A percentile compares a stretch with the other conserved stretches of the same genome.
These are phyloP conservation scores for Toxoplasma gondii DNA, from an alignment of 169 alveolate genomes.

Conservation along the genomic window DNA sequence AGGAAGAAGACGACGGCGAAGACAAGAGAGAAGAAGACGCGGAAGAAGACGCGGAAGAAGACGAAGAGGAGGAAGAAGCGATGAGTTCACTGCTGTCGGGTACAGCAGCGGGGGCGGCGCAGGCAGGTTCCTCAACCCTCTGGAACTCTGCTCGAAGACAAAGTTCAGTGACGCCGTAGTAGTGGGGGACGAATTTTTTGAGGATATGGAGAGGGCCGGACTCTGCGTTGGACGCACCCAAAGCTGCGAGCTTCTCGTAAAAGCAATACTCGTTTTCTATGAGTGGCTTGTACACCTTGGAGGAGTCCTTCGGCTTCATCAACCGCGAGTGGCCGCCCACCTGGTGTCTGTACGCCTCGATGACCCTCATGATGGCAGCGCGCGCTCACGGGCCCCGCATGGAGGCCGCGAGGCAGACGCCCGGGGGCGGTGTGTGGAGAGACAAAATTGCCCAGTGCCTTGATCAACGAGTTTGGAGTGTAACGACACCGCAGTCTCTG, in stretches of 20 bases:
- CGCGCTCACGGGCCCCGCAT: not conserved
- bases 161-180: conserved; percentile 76
- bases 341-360: conserved; percentile 79
- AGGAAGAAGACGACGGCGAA: not conserved
- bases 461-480: no score
- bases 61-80: not conserved
- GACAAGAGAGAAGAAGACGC: not conserved
- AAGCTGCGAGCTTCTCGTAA: conserved; percentile 71
- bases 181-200: conserved; percentile 76
- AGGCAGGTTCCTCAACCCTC: not conserved
- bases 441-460: no score
- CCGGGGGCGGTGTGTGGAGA: no score
- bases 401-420: not conserved
- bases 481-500: no score
- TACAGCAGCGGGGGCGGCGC: not conserved
- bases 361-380: not conserved
- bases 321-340: conserved; percentile 80
- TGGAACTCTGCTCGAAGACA: conserved; percentile 36
- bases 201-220: conserved; percentile 76
- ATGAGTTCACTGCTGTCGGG: not conserved
- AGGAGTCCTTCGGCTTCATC: conserved; percentile 75
- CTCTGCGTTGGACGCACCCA: conserved; percentile 72
- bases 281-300: conserved; percentile 77
- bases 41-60: not conserved
- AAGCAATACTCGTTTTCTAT: conserved; percentile 75